These are phyloP conservation scores for Fibroporia radiculosa DNA, from an alignment of 768 basidiomycete species.

Conservation along the genomic window DNA sequence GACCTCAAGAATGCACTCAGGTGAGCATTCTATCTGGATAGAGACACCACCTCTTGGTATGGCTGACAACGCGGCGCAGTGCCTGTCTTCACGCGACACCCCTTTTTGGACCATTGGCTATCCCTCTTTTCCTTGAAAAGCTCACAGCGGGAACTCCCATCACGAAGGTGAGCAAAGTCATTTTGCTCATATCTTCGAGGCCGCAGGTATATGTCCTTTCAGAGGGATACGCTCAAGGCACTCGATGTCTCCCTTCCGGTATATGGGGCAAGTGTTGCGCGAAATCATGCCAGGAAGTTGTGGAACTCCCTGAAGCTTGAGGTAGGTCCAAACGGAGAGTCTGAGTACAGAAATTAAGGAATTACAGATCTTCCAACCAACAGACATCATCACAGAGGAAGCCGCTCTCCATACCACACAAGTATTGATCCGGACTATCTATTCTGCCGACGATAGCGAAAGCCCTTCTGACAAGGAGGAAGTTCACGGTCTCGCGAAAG, in stretches of 20 bases:
- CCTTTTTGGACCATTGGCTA: conserved; percentile 73
- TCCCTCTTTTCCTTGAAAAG: conserved; percentile 90
- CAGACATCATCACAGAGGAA: conserved; percentile 65
- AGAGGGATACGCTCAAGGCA: conserved; percentile 84
- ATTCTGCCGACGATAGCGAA: conserved; percentile 27
- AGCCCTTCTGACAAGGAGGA: conserved; percentile 24
- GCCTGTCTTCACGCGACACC: conserved; percentile 73
- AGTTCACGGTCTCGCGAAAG: conserved; percentile 52
- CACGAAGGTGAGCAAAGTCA: conserved; percentile 59
- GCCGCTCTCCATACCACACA: conserved; percentile 67
- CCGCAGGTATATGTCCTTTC: too few species aligned
- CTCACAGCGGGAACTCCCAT: conserved; percentile 71
- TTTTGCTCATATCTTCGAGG: too few species aligned
- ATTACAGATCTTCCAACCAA: conserved; percentile 84
- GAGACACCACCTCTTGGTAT: background rate
- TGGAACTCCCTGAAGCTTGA: conserved; percentile 92
- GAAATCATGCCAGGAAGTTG: conserved; percentile 62
- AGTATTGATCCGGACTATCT: conserved; percentile 68
- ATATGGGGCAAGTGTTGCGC: conserved; percentile 62
- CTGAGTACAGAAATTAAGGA: background rate
- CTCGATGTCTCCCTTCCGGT: conserved; percentile 74
- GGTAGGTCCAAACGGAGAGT: conserved; percentile 31
- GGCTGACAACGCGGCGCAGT: conserved; percentile 26
- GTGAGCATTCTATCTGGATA: conserved; percentile 26
- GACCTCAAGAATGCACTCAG: conserved; percentile 71